Conservation (phyloP, 805 yeast species). For the Sporopachydermia lactativora region DNA sequence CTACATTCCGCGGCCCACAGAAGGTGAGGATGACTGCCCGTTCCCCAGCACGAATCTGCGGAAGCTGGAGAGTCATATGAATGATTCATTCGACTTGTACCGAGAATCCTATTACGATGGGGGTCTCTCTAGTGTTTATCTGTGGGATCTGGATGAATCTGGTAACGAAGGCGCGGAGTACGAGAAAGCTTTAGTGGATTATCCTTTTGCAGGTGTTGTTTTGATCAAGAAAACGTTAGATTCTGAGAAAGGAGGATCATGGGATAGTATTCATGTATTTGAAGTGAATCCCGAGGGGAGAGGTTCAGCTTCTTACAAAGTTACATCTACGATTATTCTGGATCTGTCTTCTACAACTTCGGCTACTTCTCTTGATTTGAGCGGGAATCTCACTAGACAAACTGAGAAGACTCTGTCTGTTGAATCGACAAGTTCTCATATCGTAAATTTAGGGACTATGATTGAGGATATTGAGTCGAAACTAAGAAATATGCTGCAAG, state of each 20-base stretch:
- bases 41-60: conserved; percentile 57
- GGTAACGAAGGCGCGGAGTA: conserved; percentile 22
- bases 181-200: conserved; percentile 17
- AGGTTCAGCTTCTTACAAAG: conserved; percentile 37
- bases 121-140: conserved; percentile 75
- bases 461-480: conserved; percentile 83
- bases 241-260: conserved; percentile 25
- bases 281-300: conserved; percentile 36
- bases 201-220: conserved; percentile 84
- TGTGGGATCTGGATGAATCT: conserved; percentile 76
- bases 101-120: conserved; percentile 89
- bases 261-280: conserved; percentile 94
- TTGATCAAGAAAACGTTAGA: conserved; percentile 52
- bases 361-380: conserved; percentile 29
- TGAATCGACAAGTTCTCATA: conserved; percentile 43
- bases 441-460: conserved; percentile 71
- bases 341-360: conserved; percentile 31
- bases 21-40: conserved; percentile 55
- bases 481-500: conserved; percentile 76
- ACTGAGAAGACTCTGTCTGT: conserved; percentile 36
- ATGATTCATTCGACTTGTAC: conserved; percentile 84
- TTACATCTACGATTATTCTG: conserved; percentile 81
- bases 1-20: conserved; percentile 43
- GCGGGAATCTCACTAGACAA: conserved; percentile 84
- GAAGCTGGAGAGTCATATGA: conserved; percentile 64